A percentile compares a stretch with the other conserved stretches of the same genome.
Conservation (phyloP, 2,329 filamentous ascomycete genomes). For the Fusarium chlamydosporum region DNA sequence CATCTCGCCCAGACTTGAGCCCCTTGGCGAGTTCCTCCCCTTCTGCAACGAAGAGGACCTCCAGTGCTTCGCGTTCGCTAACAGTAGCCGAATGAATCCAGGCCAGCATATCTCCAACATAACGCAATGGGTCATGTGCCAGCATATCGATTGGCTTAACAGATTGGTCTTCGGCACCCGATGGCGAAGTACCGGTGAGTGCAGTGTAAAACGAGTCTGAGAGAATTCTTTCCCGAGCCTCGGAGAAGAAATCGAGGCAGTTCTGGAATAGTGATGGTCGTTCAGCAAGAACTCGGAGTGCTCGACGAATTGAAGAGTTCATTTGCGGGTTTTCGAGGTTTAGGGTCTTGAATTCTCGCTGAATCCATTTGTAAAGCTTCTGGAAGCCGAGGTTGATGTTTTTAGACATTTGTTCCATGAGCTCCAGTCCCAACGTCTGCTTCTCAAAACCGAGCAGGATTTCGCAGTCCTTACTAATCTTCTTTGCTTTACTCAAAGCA, state of each 20-base stretch:
- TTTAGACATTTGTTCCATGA: conserved; percentile 92
- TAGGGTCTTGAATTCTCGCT: conserved; percentile 90
- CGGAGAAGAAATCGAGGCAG: conserved; percentile 92
- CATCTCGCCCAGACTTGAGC: conserved; percentile 82
- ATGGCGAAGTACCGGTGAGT: conserved; percentile 78
- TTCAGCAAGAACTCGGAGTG: conserved; percentile 89
- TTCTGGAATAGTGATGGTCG: conserved; percentile 91
- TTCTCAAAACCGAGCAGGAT: conserved; percentile 90
- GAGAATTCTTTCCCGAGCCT: conserved; percentile 86
- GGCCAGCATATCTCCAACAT: conserved; percentile 96
- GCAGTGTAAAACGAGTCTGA: conserved; percentile 92
- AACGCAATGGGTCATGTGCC: conserved; percentile 91
- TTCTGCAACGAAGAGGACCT: conserved; percentile 90
- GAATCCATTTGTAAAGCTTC: conserved; percentile 95
- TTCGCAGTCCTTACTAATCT: conserved; percentile 89
- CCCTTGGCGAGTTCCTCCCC: conserved; percentile 89
- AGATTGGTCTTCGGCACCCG: conserved; percentile 70
- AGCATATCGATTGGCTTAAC: conserved; percentile 94
- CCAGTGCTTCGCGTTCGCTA: conserved; percentile 91
- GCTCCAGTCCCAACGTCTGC: conserved; percentile 86
- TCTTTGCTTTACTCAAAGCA: conserved; percentile 82
- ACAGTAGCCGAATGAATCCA: conserved; percentile 97
- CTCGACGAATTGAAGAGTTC: conserved; percentile 84
- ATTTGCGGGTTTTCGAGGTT: conserved; percentile 97
- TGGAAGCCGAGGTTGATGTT: conserved; percentile 91